Evolutionary conservation across 2,329 filamentous ascomycete genomes (phyloP).

Genomic region (Calonectria hongkongensis): DNA sequence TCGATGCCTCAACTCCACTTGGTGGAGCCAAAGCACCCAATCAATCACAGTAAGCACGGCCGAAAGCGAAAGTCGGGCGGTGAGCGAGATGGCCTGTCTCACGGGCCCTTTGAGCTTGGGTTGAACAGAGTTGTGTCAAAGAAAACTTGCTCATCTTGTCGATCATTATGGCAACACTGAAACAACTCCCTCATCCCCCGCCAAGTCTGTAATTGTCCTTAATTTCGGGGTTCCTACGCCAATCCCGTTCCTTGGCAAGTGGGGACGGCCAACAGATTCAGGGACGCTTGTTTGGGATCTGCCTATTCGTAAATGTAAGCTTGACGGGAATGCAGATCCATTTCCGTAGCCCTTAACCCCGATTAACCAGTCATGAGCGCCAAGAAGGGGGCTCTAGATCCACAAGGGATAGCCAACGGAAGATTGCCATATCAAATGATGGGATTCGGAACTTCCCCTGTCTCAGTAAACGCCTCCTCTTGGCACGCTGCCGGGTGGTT

Average conservation of each 20-base stretch:
- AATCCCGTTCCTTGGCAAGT: neutral
- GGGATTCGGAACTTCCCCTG: conserved; percentile 5
- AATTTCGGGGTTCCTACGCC: neutral
- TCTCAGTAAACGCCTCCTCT: conserved; percentile 21
- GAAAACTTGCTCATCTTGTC: neutral
- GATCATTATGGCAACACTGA: neutral
- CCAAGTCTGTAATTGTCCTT: conserved; percentile 5
- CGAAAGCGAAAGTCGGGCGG: neutral
- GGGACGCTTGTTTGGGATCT: neutral
- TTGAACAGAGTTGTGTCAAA: neutral
- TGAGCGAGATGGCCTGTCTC: conserved; percentile 10
- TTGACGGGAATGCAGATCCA: conserved; percentile 17
- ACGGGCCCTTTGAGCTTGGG: neutral
- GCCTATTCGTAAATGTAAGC: conserved; percentile 24
- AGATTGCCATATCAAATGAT: neutral
- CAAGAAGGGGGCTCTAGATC: neutral
- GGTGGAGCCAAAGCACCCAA: conserved; percentile 8
- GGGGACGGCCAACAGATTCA: neutral
- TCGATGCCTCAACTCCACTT: conserved; percentile 9
- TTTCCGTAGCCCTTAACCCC: neutral
- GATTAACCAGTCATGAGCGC: neutral
- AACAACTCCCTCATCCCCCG: conserved; percentile 1
- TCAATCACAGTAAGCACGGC: neutral
- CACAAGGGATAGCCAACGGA: neutral
- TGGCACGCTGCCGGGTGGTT: neutral